These are phyloP conservation scores for Rhodotorula sp. DNA, from an alignment of 1,284 basidiomycete genomes.

Conservation along the genomic window DNA sequence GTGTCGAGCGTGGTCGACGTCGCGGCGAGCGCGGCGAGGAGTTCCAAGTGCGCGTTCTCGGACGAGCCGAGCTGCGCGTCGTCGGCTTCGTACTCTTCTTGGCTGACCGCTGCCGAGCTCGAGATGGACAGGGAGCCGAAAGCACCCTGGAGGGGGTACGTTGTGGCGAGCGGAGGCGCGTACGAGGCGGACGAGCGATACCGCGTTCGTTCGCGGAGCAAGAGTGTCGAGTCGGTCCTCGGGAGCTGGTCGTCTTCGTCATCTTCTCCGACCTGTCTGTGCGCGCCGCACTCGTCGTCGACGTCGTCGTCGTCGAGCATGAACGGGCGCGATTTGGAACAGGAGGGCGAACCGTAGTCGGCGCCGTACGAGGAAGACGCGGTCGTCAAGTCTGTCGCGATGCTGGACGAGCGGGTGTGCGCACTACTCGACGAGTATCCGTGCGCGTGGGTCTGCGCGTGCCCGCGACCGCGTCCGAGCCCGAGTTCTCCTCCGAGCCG, in stretches of 20 bases:
- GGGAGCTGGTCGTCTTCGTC: background rate
- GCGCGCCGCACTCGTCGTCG: no score
- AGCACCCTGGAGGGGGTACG: background rate
- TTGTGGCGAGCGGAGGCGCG: background rate
- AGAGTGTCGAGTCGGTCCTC: constrained; percentile 4
- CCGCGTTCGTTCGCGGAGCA: constrained; percentile 25
- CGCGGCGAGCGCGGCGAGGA: constrained; percentile 23
- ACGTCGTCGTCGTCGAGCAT: background rate
- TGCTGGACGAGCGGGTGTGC: constrained; percentile 7
- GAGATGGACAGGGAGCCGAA: constrained; percentile 5
- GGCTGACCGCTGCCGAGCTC: no score
- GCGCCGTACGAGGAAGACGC: background rate
- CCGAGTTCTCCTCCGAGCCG: background rate
- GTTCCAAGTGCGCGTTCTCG: constrained; percentile 12
- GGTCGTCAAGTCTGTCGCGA: constrained; percentile 4
- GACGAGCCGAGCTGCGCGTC: background rate
- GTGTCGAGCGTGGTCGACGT: constrained; percentile 19
- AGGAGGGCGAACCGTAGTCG: background rate
- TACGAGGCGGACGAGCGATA: constrained; percentile 27
- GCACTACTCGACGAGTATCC: background rate
- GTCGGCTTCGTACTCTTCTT: background rate
- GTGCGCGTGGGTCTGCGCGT: background rate
- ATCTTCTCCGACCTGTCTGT: no score
- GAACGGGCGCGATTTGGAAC: background rate
- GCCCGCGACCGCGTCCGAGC: background rate